Evolutionary conservation across 2,329 filamentous ascomycete species (phyloP), one percentile per base, ranked within the genome.

Genomic region (Bipolaris oryzae): DNA sequence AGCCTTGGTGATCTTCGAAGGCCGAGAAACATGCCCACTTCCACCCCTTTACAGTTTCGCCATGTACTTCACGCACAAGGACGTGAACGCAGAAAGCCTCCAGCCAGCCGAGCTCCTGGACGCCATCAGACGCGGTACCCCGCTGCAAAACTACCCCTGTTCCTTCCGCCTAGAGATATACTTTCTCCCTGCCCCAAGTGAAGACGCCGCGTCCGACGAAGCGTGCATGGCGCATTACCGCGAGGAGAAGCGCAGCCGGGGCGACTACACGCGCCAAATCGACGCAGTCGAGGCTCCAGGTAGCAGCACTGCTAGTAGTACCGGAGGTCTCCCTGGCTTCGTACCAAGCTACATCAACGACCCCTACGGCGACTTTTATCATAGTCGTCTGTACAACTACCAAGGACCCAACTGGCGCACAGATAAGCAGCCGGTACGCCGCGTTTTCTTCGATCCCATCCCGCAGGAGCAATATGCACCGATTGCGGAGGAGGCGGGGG

Each of bases 31-130:
- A n/a, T 58, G 55, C 13, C 55, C 58, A 15, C 58, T 61, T 46
- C 58, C 58, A 16, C 55, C 49, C 23, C 58, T 61, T 45, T 61
- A 21, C 31, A 53, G 48, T 49, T 61, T 61, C 41, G 51, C 52
- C 25, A 50, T 61, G 39, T 61, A 61, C 48, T 61, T 61, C 41
- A 61, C 58, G 37, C 55, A 57, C 42, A 44, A 44, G 20, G 54
- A 58, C 6, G 51, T 44, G 15, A 61, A 49, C n/a, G 39, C 33
- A 16, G 51, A 53, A 18, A 61, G 44, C 46, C 41, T 61, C 18
- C 44, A 58, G 50, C 58, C 55, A 23, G 39, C 6, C 33, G 58
- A 58, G 34, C 37, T 61, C 34, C 23, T 61, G 16, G 35, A 55
- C 31, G 41, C 41, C 4, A 28, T 43, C n/a, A 43, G n/a, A 31